Evolutionary conservation across 225 moss, liverwort and hornwort species (phyloP).

Genomic region (Physcomitrellopsis africana): DNA sequence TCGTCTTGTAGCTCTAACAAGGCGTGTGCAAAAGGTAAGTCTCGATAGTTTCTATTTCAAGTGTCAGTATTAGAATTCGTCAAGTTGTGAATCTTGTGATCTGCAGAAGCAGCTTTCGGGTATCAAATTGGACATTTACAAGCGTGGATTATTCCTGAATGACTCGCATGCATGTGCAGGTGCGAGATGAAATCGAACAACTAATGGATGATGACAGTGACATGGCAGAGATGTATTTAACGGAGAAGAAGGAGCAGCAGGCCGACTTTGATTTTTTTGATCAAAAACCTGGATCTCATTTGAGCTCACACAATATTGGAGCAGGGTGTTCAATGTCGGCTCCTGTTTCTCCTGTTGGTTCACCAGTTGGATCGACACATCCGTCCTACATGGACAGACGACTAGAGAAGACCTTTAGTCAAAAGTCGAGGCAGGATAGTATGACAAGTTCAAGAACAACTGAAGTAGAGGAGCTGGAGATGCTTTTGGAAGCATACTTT

Average conservation of each 20-base stretch:
- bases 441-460: slow-evolving; percentile 67
- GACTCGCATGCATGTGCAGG: slow-evolving; percentile 39
- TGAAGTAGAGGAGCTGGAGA: slow-evolving; percentile 96
- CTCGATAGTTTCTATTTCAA: background rate
- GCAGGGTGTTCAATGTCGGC: slow-evolving; percentile 78
- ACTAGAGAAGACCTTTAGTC: slow-evolving; percentile 74
- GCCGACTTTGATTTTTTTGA: slow-evolving; percentile 51
- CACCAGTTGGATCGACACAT: slow-evolving; percentile 48
- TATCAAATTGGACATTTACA: background rate
- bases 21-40: slow-evolving; percentile 95
- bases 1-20: slow-evolving; percentile 87
- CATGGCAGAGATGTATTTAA: slow-evolving; percentile 99
- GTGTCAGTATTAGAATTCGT: too few relatives aligned
- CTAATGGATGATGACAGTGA: slow-evolving; percentile 99
- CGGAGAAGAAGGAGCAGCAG: slow-evolving; percentile 69
- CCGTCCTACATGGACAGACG: slow-evolving; percentile 49
- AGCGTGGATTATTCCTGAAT: background rate
- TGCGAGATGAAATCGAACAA: slow-evolving; percentile 93
- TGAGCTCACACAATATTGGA: slow-evolving; percentile 50
- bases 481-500: slow-evolving; percentile 99
- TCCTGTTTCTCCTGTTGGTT: slow-evolving; percentile 88
- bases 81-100: too few relatives aligned
- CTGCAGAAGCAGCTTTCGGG: background rate
- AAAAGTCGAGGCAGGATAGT: slow-evolving; percentile 65
- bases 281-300: slow-evolving; percentile 47